These are phyloP conservation scores for Komagataella phaffii DNA, from an alignment of 805 yeast species.

Conservation along the genomic window DNA sequence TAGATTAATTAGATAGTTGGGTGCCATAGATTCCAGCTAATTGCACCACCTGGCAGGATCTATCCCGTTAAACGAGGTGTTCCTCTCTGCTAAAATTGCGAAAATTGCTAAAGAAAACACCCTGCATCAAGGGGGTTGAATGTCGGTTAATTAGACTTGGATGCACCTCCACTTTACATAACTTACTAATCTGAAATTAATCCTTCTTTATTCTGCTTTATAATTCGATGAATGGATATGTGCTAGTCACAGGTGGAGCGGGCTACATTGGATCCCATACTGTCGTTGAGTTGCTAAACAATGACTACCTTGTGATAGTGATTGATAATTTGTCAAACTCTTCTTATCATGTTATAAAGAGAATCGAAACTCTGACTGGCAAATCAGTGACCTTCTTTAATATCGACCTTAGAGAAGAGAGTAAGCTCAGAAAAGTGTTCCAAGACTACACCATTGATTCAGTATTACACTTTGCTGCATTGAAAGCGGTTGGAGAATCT, in stretches of 20 bases:
- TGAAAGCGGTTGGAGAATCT: slow-evolving; percentile 77
- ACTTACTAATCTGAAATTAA: background rate
- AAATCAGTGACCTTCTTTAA: slow-evolving; percentile 39
- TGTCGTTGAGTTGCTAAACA: slow-evolving; percentile 44
- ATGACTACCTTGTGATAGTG: slow-evolving; percentile 58
- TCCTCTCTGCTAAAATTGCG: background rate
- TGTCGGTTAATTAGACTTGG: background rate
- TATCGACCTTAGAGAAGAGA: slow-evolving; percentile 43
- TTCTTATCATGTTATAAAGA: slow-evolving; percentile 47
- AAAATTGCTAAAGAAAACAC: background rate
- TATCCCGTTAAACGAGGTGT: background rate
- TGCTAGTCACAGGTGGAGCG: slow-evolving; percentile 75
- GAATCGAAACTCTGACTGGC: slow-evolving; percentile 42
- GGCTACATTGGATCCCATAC: slow-evolving; percentile 84
- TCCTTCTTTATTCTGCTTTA: background rate
- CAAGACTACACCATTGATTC: slow-evolving; percentile 33
- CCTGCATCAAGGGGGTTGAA: background rate
- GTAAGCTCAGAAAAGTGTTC: slow-evolving; percentile 33
- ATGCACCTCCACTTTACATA: background rate
- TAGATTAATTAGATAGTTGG: too few species aligned
- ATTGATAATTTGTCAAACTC: slow-evolving; percentile 62
- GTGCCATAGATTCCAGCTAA: too few species aligned
- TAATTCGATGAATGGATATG: slow-evolving; percentile 7
- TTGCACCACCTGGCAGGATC: background rate
- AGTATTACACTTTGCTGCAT: slow-evolving; percentile 71